Percentiles rank a stretch among this genome's conserved stretches.
Conservation (phyloP, 192 early-diverging fungal species). For the Haplosporangium gracile region DNA sequence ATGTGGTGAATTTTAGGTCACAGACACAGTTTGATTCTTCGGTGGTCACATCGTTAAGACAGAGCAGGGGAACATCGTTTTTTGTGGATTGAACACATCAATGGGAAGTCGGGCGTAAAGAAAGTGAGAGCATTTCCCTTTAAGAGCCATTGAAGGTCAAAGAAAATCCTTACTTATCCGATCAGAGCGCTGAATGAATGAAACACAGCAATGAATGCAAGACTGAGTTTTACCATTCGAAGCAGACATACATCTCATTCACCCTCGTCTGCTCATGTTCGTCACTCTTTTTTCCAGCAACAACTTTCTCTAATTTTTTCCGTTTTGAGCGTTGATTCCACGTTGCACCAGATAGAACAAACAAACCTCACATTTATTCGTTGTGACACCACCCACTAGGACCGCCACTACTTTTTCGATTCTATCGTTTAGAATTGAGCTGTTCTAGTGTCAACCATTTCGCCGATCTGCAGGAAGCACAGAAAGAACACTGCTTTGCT, state of each 20-base stretch:
- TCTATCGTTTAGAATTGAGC: background rate
- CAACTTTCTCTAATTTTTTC: background rate
- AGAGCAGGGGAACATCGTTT: no score
- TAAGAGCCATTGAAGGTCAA: no score
- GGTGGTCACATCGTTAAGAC: no score
- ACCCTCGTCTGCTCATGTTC: background rate
- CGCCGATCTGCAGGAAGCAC: background rate
- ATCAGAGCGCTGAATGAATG: background rate
- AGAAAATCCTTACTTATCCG: background rate
- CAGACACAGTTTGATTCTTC: no score
- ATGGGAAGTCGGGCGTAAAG: no score
- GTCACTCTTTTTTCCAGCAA: background rate
- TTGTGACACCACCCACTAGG: background rate
- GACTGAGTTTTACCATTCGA: background rate
- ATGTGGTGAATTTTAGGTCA: no score
- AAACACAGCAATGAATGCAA: background rate
- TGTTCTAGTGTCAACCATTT: background rate
- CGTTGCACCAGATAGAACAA: background rate
- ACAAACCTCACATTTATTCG: background rate
- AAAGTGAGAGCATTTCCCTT: no score
- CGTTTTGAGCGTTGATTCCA: background rate
- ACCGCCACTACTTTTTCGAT: background rate
- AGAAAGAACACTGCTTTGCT: background rate
- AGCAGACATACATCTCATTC: background rate
- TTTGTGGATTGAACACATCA: no score